phyloP scores from a whole-genome alignment of 2,329 filamentous ascomycete species.

The Beauveria rudraprayagi region DNA sequence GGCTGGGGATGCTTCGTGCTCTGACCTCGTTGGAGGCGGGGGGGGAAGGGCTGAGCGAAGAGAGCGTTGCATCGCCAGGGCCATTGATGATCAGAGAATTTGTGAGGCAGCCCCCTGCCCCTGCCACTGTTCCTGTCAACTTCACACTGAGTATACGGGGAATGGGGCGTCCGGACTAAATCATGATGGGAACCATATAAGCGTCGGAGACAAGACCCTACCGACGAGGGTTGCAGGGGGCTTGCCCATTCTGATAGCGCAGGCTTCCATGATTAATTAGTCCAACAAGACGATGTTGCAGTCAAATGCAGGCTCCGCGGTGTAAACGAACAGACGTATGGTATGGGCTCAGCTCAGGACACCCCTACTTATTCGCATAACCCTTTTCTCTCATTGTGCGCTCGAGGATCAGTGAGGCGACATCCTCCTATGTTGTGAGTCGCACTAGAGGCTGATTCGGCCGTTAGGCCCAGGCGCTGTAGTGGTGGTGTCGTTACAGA shows the following conservation, averaged over 20 bases:
- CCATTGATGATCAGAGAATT: background rate
- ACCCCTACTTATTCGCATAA: background rate
- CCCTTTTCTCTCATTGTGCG: background rate
- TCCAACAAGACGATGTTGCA: background rate
- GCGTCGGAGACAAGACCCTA: background rate
- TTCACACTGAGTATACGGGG: too few relatives aligned
- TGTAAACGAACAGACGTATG: slow-evolving; percentile 2
- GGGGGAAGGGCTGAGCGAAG: background rate
- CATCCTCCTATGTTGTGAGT: background rate
- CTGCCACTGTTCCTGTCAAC: background rate
- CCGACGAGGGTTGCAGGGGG: background rate
- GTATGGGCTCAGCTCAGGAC: background rate
- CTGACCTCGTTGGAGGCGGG: slow-evolving; percentile 5
- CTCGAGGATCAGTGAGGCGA: background rate
- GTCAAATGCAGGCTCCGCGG: background rate
- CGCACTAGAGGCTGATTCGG: background rate
- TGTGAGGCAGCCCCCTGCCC: background rate
- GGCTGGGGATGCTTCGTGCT: slow-evolving; percentile 1
- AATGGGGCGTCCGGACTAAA: too few relatives aligned
- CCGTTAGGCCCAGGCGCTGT: background rate
- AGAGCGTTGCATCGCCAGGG: background rate
- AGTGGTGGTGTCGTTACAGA: background rate
- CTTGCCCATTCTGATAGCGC: background rate
- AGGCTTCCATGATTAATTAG: background rate
- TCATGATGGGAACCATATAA: too few relatives aligned